Evolutionary conservation across 2,329 filamentous ascomycete genomes (phyloP).

Genomic region (Periglandula ipomoeae): DNA sequence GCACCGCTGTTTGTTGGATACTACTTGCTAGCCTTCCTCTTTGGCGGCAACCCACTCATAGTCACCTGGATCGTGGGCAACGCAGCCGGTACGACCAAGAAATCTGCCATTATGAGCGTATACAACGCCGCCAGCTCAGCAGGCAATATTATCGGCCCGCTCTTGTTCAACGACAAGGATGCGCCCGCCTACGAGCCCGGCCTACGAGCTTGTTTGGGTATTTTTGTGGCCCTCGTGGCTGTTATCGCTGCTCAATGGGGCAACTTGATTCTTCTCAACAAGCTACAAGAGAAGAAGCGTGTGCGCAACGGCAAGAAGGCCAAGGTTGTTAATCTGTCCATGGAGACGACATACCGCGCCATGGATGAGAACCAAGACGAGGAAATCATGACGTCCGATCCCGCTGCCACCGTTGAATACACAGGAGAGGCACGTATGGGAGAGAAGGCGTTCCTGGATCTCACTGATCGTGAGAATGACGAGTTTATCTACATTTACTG

Average conservation of each 20-base stretch:
- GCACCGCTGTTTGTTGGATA: slow-evolving; percentile 46
- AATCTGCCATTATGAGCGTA: slow-evolving; percentile 52
- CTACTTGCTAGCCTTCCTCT: slow-evolving; percentile 58
- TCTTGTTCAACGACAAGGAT: slow-evolving; percentile 50
- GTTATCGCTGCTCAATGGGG: slow-evolving; percentile 43
- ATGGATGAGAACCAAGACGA: slow-evolving; percentile 8
- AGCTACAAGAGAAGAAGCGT: slow-evolving; percentile 42
- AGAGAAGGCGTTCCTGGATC: slow-evolving; percentile 45
- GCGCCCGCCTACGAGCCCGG: slow-evolving; percentile 51
- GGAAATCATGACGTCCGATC: slow-evolving; percentile 15
- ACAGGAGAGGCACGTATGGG: slow-evolving; percentile 24
- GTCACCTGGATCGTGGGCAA: slow-evolving; percentile 63
- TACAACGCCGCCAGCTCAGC: slow-evolving; percentile 54
- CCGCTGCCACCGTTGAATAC: slow-evolving; percentile 12
- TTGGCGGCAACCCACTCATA: slow-evolving; percentile 55
- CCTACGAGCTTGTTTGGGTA: slow-evolving; percentile 43
- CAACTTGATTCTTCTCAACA: slow-evolving; percentile 48
- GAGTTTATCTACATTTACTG: slow-evolving; percentile 58
- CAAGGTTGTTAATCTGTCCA: slow-evolving; percentile 49
- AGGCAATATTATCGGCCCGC: slow-evolving; percentile 59
- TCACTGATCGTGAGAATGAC: slow-evolving; percentile 58
- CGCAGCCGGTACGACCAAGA: slow-evolving; percentile 59
- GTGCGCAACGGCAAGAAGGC: slow-evolving; percentile 52
- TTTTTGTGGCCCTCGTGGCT: slow-evolving; percentile 43
- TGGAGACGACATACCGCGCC: slow-evolving; percentile 41